Evolutionary conservation across 805 yeast species (phyloP).

Genomic region (Yarrowia deformans): DNA sequence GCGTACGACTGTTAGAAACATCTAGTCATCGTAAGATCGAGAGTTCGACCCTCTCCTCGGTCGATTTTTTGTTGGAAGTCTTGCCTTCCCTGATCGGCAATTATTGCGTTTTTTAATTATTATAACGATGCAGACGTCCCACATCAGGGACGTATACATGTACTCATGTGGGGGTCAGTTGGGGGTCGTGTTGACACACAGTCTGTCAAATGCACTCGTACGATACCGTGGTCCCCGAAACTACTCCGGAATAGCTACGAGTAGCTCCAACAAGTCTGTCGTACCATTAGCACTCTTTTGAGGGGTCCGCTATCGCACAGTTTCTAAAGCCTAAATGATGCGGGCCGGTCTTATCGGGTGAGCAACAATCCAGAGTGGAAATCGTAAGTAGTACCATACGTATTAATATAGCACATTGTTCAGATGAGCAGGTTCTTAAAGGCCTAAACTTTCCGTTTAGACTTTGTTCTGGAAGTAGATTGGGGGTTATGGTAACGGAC

Average conservation of each 20-base stretch:
- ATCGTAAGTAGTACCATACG: no score
- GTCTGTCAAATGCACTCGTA: no score
- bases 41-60: constrained; percentile 40
- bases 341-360: neutral
- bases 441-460: no score
- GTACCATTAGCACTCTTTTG: neutral
- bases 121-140: neutral
- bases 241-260: no score
- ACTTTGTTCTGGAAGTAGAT: neutral
- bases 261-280: no score
- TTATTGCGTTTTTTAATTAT: neutral
- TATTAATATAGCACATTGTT: no score
- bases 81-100: neutral
- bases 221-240: no score
- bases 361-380: constrained; percentile 2
- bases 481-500: neutral
- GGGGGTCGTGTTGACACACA: neutral
- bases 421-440: no score
- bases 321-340: neutral
- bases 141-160: neutral
- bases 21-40: constrained; percentile 36
- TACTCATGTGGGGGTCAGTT: constrained; percentile 1
- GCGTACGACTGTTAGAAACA: constrained; percentile 38
- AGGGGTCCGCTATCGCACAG: no score
- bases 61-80: neutral